phyloP scores from a whole-genome alignment of 106 monocot species.

The Platanthera guangdongensis region DNA sequence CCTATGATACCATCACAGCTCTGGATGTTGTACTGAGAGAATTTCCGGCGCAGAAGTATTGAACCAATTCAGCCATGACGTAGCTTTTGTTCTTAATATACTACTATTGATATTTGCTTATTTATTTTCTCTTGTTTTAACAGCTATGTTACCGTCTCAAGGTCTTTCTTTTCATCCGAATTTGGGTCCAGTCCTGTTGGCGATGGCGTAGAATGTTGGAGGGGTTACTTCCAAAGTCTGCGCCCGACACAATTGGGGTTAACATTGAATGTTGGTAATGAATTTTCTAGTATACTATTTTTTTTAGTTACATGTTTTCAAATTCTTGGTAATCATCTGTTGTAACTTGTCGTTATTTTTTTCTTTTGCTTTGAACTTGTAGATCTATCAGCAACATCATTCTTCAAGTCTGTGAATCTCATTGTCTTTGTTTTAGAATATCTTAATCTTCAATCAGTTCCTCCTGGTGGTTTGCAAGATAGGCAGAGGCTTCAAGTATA shows the following conservation, averaged over 20 bases:
- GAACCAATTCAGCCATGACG: not conserved
- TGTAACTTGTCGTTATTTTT: not conserved
- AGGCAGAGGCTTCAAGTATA: conserved; percentile 32
- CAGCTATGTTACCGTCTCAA: conserved; percentile 29
- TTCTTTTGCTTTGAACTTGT: conserved; percentile 1
- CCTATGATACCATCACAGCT: conserved; percentile 45
- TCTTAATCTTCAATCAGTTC: conserved; percentile 16
- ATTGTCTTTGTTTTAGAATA: conserved; percentile 27
- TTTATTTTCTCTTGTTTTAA: not conserved
- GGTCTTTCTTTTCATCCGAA: conserved; percentile 47
- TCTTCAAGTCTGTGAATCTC: conserved; percentile 32
- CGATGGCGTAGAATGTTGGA: conserved; percentile 75
- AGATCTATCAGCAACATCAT: conserved; percentile 60
- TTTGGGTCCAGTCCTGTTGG: conserved; percentile 32
- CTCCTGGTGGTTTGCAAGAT: conserved; percentile 19
- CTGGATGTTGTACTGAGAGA: conserved; percentile 55
- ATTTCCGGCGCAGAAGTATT: conserved; percentile 22
- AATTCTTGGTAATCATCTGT: not conserved
- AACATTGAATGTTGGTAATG: conserved; percentile 58
- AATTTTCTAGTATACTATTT: not conserved
- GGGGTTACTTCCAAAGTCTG: conserved; percentile 73
- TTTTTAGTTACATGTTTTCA: not conserved
- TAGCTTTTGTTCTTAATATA: not conserved
- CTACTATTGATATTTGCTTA: not conserved
- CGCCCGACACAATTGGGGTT: conserved; percentile 81